Evolutionary conservation across 305 asterid species (phyloP).

Genomic region (Fraxinus dipetala): DNA sequence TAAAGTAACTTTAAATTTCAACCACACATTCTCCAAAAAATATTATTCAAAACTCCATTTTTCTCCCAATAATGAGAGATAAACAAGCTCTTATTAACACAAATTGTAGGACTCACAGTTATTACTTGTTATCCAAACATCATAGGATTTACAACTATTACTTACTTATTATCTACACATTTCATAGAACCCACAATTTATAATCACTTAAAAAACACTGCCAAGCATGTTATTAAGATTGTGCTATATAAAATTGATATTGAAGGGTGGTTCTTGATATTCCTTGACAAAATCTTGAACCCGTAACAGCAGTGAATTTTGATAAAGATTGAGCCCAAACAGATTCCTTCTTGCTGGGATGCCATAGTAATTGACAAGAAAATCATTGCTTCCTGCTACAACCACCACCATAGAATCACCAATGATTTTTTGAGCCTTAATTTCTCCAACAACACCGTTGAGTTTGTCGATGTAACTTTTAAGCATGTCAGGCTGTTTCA

Average conservation of each 20-base stretch:
- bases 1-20: too few species aligned
- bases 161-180: too few species aligned
- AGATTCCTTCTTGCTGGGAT: background rate
- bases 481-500: conserved; percentile 18
- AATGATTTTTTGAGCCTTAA: conserved; percentile 12
- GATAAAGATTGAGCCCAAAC: background rate
- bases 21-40: too few species aligned
- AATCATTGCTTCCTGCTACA: conserved; percentile 21
- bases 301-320: background rate
- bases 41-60: too few species aligned
- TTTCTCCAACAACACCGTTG: conserved; percentile 2
- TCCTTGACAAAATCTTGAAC: background rate
- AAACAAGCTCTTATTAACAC: too few species aligned
- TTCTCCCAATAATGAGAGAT: too few species aligned
- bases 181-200: too few species aligned
- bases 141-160: too few species aligned
- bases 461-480: conserved; percentile 10
- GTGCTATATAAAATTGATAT: background rate
- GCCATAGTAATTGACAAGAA: background rate
- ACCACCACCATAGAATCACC: conserved; percentile 13
- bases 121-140: too few species aligned
- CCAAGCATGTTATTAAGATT: too few species aligned
- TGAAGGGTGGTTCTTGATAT: conserved; percentile 16
- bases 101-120: too few species aligned
- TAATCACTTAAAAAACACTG: too few species aligned